Base-by-base conservation (phyloP, 1,139 yeast genomes). In the Hansenula anomala region DNA sequence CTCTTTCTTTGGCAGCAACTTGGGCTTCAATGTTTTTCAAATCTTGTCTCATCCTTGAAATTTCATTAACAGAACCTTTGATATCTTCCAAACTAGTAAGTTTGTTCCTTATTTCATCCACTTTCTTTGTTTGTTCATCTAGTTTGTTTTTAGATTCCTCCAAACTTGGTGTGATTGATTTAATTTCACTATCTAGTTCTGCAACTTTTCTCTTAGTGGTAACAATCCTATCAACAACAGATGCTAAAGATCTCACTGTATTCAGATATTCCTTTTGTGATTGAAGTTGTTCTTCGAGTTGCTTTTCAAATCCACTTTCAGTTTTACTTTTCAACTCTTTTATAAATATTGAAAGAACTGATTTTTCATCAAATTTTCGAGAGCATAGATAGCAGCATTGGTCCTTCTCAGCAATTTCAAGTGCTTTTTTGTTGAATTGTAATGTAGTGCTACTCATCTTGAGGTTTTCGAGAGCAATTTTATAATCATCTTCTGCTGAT, bases 361-460 rank as follows among this genome's bases (percentile, higher is more conserved):
- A 58, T 6, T 55, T 45, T 3, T 64, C 64, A 28, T 72, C 74
- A 59, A 85, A 84, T 18, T 68, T 62, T 37, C 94, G 63, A 30
- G 75, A 73, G 55, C 95, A 86, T 37, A 86, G 61, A 32, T 80
- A 65, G 55, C 95, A 86, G 39, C 72, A 67, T 28, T 78, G 69
- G 14, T 70, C 70, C 7, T 56, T 57, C 33, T 76, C 64, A 0
- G 92, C 89, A 37, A 78, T 61, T 33, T 75, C 74, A 15, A 83
- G 59, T 0, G 95, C 94, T 33, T 71, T 77, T 24, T 70, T 59
- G 48, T 84, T 82, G 56, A 80, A 84, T 36, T 74, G 76, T 31
- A 75, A 66, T 1, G 89, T 79, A 1, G 85, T 82, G 39, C 78
- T 80, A 25, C 73, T 74, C 45, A 84, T 75, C 49, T 82, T 83